phyloP scores from a whole-genome alignment of 208 protist genomes.

The Leishmania lainsoni region DNA sequence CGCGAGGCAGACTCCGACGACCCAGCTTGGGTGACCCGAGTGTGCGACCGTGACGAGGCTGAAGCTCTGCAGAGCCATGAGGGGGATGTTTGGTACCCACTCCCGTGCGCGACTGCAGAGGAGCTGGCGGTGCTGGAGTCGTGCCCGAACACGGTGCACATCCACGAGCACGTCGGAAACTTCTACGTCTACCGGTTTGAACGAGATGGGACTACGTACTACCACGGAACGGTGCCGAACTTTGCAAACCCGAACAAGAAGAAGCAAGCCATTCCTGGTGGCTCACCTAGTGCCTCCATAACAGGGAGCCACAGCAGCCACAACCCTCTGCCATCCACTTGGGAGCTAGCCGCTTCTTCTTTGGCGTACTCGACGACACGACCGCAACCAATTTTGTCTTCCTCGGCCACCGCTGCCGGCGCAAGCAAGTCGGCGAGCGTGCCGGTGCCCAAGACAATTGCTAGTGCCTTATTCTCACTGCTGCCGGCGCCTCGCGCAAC shows the following conservation, averaged over 20 bases:
- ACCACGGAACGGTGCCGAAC: slow-evolving; percentile 84
- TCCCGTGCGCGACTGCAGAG: slow-evolving; percentile 29
- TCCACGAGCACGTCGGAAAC: slow-evolving; percentile 70
- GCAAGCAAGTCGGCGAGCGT: slow-evolving; percentile 12
- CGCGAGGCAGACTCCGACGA: slow-evolving; percentile 39
- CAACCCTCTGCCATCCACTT: neutral
- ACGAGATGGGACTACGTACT: slow-evolving; percentile 67
- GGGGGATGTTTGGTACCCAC: slow-evolving; percentile 23
- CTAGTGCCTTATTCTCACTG: slow-evolving; percentile 33
- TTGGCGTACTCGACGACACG: slow-evolving; percentile 1
- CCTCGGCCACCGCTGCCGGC: neutral
- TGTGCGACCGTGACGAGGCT: slow-evolving; percentile 17
- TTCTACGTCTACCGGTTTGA: slow-evolving; percentile 85
- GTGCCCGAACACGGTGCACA: slow-evolving; percentile 31
- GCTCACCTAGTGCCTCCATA: neutral
- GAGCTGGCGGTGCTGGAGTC: slow-evolving; percentile 21
- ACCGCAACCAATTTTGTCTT: neutral
- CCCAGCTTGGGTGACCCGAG: neutral
- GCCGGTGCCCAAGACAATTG: slow-evolving; percentile 19
- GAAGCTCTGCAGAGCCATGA: slow-evolving; percentile 18
- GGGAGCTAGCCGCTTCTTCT: neutral
- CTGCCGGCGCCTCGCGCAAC: slow-evolving; percentile 18
- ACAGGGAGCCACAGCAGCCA: neutral
- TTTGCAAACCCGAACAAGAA: slow-evolving; percentile 89
- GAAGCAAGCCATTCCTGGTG: neutral